Base-by-base conservation (phyloP, 2,329 filamentous ascomycete species). In the Capronia coronata region DNA sequence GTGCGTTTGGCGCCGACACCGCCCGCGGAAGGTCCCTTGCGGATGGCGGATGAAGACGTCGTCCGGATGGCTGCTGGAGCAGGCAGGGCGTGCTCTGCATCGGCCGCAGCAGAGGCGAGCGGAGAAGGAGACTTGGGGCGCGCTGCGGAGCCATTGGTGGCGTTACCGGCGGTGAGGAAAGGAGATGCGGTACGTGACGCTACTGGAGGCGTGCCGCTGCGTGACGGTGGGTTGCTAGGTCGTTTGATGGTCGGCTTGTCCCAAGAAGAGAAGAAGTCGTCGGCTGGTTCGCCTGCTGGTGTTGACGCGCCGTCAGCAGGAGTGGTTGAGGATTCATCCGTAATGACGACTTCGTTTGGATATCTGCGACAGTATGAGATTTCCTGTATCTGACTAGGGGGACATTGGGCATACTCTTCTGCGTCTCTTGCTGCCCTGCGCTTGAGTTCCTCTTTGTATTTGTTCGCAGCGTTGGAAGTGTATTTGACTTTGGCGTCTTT, bases 251-350 rank as follows among this genome's bases (percentile, higher is more conserved):
- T 80, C 18, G 93, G 93, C 73, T 97, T 96, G 65, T 97, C 93
- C 93, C 91, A 98, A 0, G 89, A 96, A 8, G 91, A 95, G 72
- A 98, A 98, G 76, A 98, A 98, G 67, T 97, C 93, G 16, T 84
- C 83, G 37, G 45, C 54, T 18, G 80, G 76, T 59, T 95, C 89
- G 59, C 82, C 85, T 39, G 85, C 79, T n/a, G 90, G 87, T 9
- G 88, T 94, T 58, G 77, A 80, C 30, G 80, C 75, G 58, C 79
- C 83, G 52, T 87, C 83, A 46, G 71, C 72, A 42, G 77, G 73
- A 19, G 72, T 73, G 45, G 82, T 78, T 55, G 77, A 75, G 48
- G 72, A 70, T 25, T 79, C 74, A 62, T 97, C 93, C 49, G 82
- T 86, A 58, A 96, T 83, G 19, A 91, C 79, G 23, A 97, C 90